Base-by-base conservation (phyloP, 768 basidiomycete genomes). In the Amanita thiersii region DNA sequence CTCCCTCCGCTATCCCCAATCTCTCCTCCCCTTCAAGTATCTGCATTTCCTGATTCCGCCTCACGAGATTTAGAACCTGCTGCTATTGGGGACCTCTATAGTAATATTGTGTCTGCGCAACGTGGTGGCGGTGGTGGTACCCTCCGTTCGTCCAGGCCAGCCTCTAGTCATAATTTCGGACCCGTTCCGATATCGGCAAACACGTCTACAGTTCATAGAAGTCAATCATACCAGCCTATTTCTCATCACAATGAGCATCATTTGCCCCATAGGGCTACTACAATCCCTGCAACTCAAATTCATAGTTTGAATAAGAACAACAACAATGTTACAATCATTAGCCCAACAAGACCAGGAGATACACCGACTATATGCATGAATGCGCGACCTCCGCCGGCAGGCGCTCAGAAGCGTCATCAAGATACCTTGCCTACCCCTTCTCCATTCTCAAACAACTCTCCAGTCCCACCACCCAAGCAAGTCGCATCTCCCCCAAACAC, bases 381-480 rank as follows among this genome's bases (percentile, higher is more conserved):
- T 15, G 45, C 40, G 21, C 25, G 33, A n/a, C 45, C 45, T 8
- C 40, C 45, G 20, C 32, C 37, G 17, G 15, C 5, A 23, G 30
- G n/a, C n/a, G n/a, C 30, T 7, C 29, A 39, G 14, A 31, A 24
- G 17, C 32, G 14, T 15, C 43, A 37, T 21, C 19, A 20, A 9
- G 34, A 43, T 28, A 28, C 12, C 19, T 52, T 17, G 34, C 52
- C 3, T 47, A 54, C 37, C 46, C 55, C 15, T 30, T 35, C 36
- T 11, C 37, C 40, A 42, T 51, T 17, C 29, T 38, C 29, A 30
- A 48, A 24, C 9, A 31, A 25, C 19, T 38, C 25, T 29, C 31
- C 23, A 25, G 42, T 51, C 7, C 31, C 43, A 14, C 32, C 42
- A 2, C 45, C 51, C 5, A 42, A 35, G 23, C 46, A 35, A 18